phyloP scores from a whole-genome alignment of 2,329 filamentous ascomycete species.

The Tolypocladium tropicale region DNA sequence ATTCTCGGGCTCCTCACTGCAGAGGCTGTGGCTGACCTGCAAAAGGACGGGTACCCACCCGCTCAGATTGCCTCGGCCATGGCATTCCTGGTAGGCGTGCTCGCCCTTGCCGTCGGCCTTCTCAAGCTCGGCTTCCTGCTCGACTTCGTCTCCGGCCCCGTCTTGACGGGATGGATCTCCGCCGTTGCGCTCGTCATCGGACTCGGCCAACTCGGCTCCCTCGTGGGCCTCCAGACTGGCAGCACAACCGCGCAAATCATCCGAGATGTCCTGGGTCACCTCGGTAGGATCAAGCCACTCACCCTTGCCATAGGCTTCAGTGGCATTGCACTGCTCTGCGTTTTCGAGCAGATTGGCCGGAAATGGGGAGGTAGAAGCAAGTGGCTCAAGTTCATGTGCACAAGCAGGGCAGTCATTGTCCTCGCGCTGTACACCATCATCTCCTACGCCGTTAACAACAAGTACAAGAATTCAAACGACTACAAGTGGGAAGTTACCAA shows the following conservation, averaged over 20 bases:
- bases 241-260: slow-evolving; percentile 46
- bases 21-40: slow-evolving; percentile 45
- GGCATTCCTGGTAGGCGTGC: slow-evolving; percentile 53
- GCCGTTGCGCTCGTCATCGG: slow-evolving; percentile 56
- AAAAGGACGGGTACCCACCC: slow-evolving; percentile 37
- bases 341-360: slow-evolving; percentile 47
- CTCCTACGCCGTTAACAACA: slow-evolving; percentile 51
- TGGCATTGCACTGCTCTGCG: slow-evolving; percentile 42
- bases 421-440: slow-evolving; percentile 53
- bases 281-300: slow-evolving; percentile 46
- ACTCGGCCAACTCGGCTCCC: slow-evolving; percentile 51
- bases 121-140: slow-evolving; percentile 55
- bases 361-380: slow-evolving; percentile 49
- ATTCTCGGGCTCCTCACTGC: slow-evolving; percentile 54
- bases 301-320: slow-evolving; percentile 50
- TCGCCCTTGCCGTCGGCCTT: slow-evolving; percentile 47
- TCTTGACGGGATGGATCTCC: slow-evolving; percentile 55
- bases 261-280: slow-evolving; percentile 44
- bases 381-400: slow-evolving; percentile 46
- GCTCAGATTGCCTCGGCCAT: slow-evolving; percentile 50
- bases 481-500: slow-evolving; percentile 47
- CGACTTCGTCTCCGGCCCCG: slow-evolving; percentile 55
- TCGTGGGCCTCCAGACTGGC: slow-evolving; percentile 45
- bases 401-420: slow-evolving; percentile 49
- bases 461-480: slow-evolving; percentile 25